Evolutionary conservation across 1,139 yeast genomes (phyloP), one percentile per base, ranked within the genome.

Genomic region (Candida glucosophila): DNA sequence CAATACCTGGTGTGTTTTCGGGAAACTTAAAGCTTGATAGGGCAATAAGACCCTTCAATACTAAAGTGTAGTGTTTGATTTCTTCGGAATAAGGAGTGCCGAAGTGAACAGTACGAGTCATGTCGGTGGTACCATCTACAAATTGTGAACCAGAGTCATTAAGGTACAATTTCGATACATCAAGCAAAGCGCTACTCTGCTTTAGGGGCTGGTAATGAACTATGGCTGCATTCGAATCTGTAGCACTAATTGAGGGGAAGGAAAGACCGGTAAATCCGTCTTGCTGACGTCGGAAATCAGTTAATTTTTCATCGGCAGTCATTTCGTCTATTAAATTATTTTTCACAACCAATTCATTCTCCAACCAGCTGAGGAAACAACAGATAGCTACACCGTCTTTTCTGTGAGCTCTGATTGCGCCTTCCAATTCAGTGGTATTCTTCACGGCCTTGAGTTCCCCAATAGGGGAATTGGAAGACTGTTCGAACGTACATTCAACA

Each of bases 101-200:
- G 46, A 82, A 79, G 51, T 90, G 97, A 22, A 83, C 49, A 0
- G 98, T 90, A 52, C 99, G 75, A 3, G 99, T 90, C 10, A 90
- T 82, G 52, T 90, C 98, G 1, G 98, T 90, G 1, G 98, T 90
- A 18, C 98, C 99, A 36, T 88, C 96, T 26, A 77, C 57, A 47
- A 80, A 92, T 48, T 92, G 99, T 3, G 94, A 79, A 5, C 99
- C 98, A 3, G 95, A 77, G 52, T 92, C 99, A 45, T 85, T 74
- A 33, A 92, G 63, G 48, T 88, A 90, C 15, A 86, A 70, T 44
- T 83, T 79, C 25, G 70, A 58, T 11, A 88, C 86, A 40, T 83
- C 77, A 30, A 92, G 78, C 40, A 73, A 62, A 3, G 81, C 56
- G 32, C 82, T 75, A 17, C 69, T 59, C 17, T 69, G 78, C 28